Evolutionary conservation across 1,139 yeast genomes (phyloP), one percentile per base, ranked within the genome.

Genomic region (Candida tetrigidarum): DNA sequence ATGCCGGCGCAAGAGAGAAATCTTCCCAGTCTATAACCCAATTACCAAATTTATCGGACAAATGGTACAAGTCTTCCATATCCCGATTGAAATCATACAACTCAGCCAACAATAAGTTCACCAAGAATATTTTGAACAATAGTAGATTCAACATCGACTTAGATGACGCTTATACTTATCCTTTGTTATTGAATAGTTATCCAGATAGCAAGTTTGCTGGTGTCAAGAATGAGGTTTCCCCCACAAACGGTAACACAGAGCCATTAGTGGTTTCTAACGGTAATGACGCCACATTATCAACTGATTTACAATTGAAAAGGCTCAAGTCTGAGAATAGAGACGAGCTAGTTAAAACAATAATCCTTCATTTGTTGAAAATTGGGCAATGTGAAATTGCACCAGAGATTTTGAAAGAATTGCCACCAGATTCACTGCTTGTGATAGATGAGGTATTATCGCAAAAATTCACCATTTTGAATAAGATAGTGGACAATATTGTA

Each of bases 101-200:
- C 52, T 55, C 72, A 1, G 66, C 66, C 23, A 64, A 66, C 37
- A 67, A 69, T 53, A 62, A 58, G 57, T 70, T 72, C 47, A 68
- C 50, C 51, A 73, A 73, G 58, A 68, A 66, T 44, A 52, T 71
- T 8, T 53, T 70, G 12, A 60, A 59, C 43, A 66, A 65, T 52
- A 50, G 67, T 16, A 61, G 58, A 43, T 71, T 62, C 50, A 54
- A 50, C 29, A 55, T 71, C 29, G 67, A 69, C 46, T 54, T 74
- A 43, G 78, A 74, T 55, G 77, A 71, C 30, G 78, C 79, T 3
- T 74, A 74, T 50, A 63, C 71, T 1, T 74, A 68, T 47, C 76
- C 76, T 0, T 59, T 74, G 45, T 58, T 60, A 44, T 57, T 74
- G 40, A 58, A 67, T 46, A 63, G 66, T 41, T 59, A 56, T 38